phyloP scores from a whole-genome alignment of 257 asterid species.

The Leptodermis oblonga region DNA sequence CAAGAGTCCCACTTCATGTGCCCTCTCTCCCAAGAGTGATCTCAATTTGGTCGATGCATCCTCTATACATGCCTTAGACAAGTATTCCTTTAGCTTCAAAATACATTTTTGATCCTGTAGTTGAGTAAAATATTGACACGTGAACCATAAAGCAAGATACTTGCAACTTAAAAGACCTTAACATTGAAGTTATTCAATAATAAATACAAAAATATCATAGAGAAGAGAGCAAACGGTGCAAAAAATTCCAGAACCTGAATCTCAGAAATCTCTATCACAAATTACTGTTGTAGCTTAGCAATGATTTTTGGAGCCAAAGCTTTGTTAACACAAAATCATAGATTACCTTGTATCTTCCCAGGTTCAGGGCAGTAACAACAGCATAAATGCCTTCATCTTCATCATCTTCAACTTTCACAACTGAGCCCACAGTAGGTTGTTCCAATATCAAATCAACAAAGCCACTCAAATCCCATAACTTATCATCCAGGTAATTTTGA shows the following conservation, averaged over 20 bases:
- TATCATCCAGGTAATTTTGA: conserved; percentile 64
- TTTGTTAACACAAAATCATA: neutral
- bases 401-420: conserved; percentile 72
- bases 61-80: conserved; percentile 54
- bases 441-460: conserved; percentile 81
- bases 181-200: neutral
- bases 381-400: conserved; percentile 83
- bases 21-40: conserved; percentile 42
- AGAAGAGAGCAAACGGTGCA: neutral
- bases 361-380: conserved; percentile 59
- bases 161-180: neutral
- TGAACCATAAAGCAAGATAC: neutral
- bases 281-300: neutral
- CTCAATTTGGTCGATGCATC: conserved; percentile 35
- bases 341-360: conserved; percentile 75
- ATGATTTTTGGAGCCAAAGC: conserved; percentile 1
- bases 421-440: conserved; percentile 87
- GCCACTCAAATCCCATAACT: conserved; percentile 81
- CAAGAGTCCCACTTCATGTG: conserved; percentile 57
- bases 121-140: conserved; percentile 11
- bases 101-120: conserved; percentile 51
- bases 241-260: neutral
- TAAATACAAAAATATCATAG: neutral
- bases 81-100: conserved; percentile 51
- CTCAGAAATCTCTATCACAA: neutral